Evolutionary conservation across 1,284 basidiomycete genomes (phyloP), one percentile per base, ranked within the genome.

Genomic region (Trichosporon coremiiforme): DNA sequence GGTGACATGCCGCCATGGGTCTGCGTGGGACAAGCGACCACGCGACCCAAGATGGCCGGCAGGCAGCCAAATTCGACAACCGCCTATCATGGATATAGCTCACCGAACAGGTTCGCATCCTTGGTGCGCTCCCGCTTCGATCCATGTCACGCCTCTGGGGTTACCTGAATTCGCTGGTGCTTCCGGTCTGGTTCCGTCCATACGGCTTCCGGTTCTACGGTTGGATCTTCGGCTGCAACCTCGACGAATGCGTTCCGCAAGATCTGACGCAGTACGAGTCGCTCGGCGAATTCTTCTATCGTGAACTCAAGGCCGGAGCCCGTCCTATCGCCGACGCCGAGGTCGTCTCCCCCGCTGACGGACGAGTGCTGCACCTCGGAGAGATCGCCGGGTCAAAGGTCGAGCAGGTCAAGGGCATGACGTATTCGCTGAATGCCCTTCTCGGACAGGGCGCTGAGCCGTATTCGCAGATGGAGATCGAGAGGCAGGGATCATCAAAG

Each of bases 391-490:
- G 90, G 66, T 81, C 85, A 57, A 89, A 89, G 35, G 93, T 99
- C 57, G 95, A 98, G 81, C 95, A 98, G 84, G 94, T 99, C 79
- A 99, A 99, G 84, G 96, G 96, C 17, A 90, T 97, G 74, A 98
- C 94, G 0, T 98, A 98, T 79, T 97, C 94, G 7, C 88, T 99
- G 29, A 92, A 96, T 75, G 95, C 95, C 0, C 86, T 99, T 0
- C 89, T 98, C 9, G 94, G 94, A 47, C 77, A 76, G 33, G 73
- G 78, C 57, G 66, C 67, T 65, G 63, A 75, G 50, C 36, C 68
- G 33, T 33, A 62, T 20, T 7, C 55, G 13, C 63, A 66, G 7
- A 69, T 67, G 36, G 69, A 74, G 53, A 73, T 79, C 47, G 71
- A 69, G 6, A 70, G 74, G 0, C 71, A 69, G 31, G 66, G 64